Evolutionary conservation across 2,329 filamentous ascomycete species (phyloP), one percentile per base, ranked within the genome.

Genomic region (Blumeria hordei): DNA sequence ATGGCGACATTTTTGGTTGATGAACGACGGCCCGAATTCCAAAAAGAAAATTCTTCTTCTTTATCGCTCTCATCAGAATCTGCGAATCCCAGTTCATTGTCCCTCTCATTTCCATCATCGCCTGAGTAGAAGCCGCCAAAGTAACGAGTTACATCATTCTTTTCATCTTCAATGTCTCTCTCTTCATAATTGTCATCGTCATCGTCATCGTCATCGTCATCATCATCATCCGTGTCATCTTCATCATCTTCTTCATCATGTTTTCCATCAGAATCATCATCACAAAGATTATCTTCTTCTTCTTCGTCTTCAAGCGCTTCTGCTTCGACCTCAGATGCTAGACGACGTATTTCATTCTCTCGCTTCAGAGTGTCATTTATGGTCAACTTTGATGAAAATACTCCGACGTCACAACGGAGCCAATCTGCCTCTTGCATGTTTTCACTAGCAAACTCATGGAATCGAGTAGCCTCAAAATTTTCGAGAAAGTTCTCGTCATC

Each of bases 391-490:
- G 72, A 35, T 77, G 75, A 7, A 28, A 59, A 75, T 73, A 36
- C 77, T 72, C 61, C 61, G 8, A 55, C 55, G 62, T 85, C 82
- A 55, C 83, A 79, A 14, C 72, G 72, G 34, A 93, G 85, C 92
- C 92, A 98, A 62, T 94, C 88, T 56, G 95, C 88, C 58, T 92
- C 84, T 57, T 86, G 79, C 43, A 83, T 74, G 56, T 80, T 75
- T 53, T 85, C 88, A 65, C 83, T 88, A 45, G 86, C 90, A 66
- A 96, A 96, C 63, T 94, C 90, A 66, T 95, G 86, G 65, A 95
- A 96, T 52, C 71, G 78, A 64, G 70, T 79, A 32, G 73, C 72
- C 59, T 81, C 76, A 1, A 64, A 66, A 16, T 58, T 59, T 35
- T 62, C 56, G 11, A 66, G 54, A 28, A 59, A 62, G 18, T 61